Evolutionary conservation across 2,329 filamentous ascomycete species (phyloP).

Genomic region (Arachnomyces sp.): DNA sequence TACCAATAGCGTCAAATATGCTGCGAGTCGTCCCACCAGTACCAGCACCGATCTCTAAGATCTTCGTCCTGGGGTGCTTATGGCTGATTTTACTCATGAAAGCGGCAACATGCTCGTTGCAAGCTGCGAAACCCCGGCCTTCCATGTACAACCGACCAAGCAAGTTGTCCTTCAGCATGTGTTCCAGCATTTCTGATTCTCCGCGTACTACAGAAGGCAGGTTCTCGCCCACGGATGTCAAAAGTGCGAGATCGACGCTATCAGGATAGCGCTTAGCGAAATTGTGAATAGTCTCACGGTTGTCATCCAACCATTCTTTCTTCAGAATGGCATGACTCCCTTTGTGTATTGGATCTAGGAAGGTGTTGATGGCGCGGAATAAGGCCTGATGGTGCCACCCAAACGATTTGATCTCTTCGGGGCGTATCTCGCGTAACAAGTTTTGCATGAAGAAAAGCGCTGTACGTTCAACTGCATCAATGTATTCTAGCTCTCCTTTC

Average conservation of each 20-base stretch:
- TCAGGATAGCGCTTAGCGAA: neutral
- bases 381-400: neutral
- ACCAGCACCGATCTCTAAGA: slow-evolving; percentile 7
- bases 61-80: slow-evolving; percentile 4
- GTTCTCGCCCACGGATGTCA: slow-evolving; percentile 2
- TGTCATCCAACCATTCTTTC: too few species aligned
- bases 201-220: neutral
- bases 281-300: too few species aligned
- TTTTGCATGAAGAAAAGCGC: too few species aligned
- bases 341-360: too few species aligned
- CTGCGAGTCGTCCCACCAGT: slow-evolving; percentile 3
- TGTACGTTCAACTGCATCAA: neutral
- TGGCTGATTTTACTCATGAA: neutral
- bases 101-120: neutral
- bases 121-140: neutral
- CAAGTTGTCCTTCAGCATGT: neutral
- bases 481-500: neutral
- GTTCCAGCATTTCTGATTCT: slow-evolving; percentile 3
- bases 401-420: neutral
- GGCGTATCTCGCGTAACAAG: too few species aligned
- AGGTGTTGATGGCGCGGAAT: too few species aligned
- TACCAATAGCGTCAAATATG: neutral
- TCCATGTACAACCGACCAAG: slow-evolving; percentile 1
- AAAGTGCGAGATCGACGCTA: slow-evolving; percentile 5
- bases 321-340: neutral